Evolutionary conservation across 495 filamentous ascomycete species (phyloP), one percentile per base, ranked within the genome.

Genomic region (Jackrogersella minutella): DNA sequence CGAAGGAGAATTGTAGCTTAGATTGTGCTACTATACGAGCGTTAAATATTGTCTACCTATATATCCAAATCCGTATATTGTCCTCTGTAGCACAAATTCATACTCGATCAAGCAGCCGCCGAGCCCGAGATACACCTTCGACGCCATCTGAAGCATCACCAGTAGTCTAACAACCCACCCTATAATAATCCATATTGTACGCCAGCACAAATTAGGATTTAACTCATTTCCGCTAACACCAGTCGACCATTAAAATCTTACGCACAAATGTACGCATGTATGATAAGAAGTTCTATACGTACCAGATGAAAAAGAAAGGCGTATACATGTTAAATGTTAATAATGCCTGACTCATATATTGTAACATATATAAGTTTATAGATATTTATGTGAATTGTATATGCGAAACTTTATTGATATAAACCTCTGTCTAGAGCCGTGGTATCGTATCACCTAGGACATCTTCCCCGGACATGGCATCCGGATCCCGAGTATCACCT

Each of bases 401-500:
- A 22, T 51, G 43, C 16, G 7, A 16, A 9, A 10, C 22, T 17
- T 21, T n/a, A 22, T 28, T n/a, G 13, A 43, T 36, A 34, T 2
- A 10, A 47, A 6, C n/a, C n/a, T 1, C 44, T 11, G 6, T 49
- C 50, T 69, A 69, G 0, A 69, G 9, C 24, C 67, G 64, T n/a
- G 67, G 67, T 16, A 68, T 30, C 6, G 67, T 59, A 28, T 65
- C 70, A 33, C 69, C 57, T 1, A 59, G 56, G n/a, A 76, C 60
- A 46, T 72, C 75, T 40, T 76, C 72, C 26, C 73, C 62, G 11
- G 69, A 52, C 8, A 70, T 16, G 8, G 64, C 41, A 62, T 75
- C 68, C 2, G 57, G 49, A 17, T 70, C 55, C 16, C 19, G 16
- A 21, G 47, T n/a, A 51, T 61, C 53, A 28, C 49, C 58, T 5